These are phyloP conservation scores for Cronartium ribicola DNA, from an alignment of 1,284 basidiomycete species.

Conservation along the genomic window DNA sequence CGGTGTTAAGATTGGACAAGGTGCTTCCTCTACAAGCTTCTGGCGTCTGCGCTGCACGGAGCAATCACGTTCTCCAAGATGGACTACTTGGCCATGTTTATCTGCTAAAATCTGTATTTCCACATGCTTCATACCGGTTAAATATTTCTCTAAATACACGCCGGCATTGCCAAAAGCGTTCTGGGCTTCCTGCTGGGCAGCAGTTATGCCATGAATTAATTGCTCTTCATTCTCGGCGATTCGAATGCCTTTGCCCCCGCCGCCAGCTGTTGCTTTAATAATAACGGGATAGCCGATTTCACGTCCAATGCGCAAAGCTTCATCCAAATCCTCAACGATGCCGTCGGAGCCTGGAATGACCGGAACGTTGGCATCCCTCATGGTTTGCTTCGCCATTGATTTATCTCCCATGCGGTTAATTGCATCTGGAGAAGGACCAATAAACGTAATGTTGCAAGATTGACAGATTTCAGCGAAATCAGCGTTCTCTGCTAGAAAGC, in stretches of 20 bases:
- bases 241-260: conserved; percentile 50
- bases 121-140: conserved; percentile 77
- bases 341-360: conserved; percentile 50
- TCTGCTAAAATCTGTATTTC: conserved; percentile 90
- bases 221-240: conserved; percentile 44
- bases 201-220: conserved; percentile 45
- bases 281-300: conserved; percentile 49
- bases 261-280: conserved; percentile 49
- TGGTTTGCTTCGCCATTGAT: conserved; percentile 53
- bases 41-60: conserved; percentile 86
- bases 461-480: too few relatives aligned
- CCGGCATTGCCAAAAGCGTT: conserved; percentile 40
- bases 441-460: too few relatives aligned
- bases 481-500: too few relatives aligned
- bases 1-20: conserved; percentile 45
- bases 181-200: conserved; percentile 45
- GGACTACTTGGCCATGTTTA: conserved; percentile 70
- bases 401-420: conserved; percentile 49
- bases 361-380: conserved; percentile 51
- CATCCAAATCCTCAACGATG: conserved; percentile 42
- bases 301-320: too few relatives aligned
- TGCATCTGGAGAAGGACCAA: conserved; percentile 47
- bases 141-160: conserved; percentile 66
- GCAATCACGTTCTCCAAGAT: conserved; percentile 88
- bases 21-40: conserved; percentile 79